Evolutionary conservation across 1,139 yeast genomes (phyloP).

Genomic region (Pichia sp.): DNA sequence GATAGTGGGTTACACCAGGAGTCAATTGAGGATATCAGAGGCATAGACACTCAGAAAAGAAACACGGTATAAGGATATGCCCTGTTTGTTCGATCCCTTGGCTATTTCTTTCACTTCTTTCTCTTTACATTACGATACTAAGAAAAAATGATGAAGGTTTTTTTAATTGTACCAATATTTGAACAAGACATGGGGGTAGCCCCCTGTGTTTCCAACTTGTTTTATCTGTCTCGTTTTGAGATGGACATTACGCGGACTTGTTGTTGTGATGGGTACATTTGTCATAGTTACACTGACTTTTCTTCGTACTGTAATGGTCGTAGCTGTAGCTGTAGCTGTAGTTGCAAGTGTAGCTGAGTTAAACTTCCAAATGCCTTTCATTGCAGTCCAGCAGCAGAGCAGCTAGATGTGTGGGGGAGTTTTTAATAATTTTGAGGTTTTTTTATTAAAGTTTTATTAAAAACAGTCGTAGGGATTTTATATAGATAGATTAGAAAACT

Average conservation of each 20-base stretch:
- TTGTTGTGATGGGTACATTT: slow-evolving; percentile 42
- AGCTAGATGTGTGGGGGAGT: too few relatives aligned
- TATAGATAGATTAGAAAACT: slow-evolving; percentile 1
- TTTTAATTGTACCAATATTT: slow-evolving; percentile 25
- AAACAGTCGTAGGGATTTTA: slow-evolving; percentile 1
- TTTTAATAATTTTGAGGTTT: background rate
- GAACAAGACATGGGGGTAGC: slow-evolving; percentile 24
- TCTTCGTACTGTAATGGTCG: slow-evolving; percentile 14
- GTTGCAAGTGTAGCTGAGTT: background rate
- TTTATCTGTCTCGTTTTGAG: slow-evolving; percentile 26
- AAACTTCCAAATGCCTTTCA: too few relatives aligned
- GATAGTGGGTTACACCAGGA: background rate
- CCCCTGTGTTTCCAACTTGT: slow-evolving; percentile 18
- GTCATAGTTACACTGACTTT: slow-evolving; percentile 58
- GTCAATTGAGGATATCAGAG: background rate
- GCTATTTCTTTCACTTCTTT: background rate
- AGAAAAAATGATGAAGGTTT: slow-evolving; percentile 16
- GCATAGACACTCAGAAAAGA: background rate
- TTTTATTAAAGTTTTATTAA: slow-evolving; percentile 3
- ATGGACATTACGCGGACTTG: slow-evolving; percentile 21
- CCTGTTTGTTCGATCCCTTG: background rate
- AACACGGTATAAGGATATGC: slow-evolving; percentile 5
- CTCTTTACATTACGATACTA: background rate
- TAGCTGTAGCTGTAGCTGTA: background rate
- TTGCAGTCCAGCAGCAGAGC: too few relatives aligned